A percentile compares a stretch with the other conserved stretches of the same genome.
Conservation (phyloP, 192 early-diverging fungal species). For the Coemansia sp. region DNA sequence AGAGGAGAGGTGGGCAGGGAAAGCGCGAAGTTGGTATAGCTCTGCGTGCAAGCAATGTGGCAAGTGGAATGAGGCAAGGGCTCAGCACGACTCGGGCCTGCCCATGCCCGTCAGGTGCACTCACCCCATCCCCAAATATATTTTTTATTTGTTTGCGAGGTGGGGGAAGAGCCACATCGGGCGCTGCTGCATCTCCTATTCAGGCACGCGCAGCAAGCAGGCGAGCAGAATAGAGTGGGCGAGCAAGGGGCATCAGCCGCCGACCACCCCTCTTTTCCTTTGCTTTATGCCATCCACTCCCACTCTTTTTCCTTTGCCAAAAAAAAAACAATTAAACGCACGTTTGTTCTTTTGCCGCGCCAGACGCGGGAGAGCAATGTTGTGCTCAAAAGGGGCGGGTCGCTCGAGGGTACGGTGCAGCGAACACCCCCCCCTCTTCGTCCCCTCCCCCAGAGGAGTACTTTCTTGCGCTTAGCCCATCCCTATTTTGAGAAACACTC, state of each 20-base stretch:
- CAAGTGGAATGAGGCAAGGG: not conserved
- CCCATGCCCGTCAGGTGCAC: not conserved
- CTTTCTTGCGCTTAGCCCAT: not conserved
- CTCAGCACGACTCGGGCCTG: slow-evolving; percentile 1
- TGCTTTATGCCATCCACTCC: not conserved
- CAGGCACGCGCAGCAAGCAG: not conserved
- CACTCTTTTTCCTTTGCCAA: not conserved
- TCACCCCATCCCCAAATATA: not conserved
- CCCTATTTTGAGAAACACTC: not conserved
- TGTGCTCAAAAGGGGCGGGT: not conserved
- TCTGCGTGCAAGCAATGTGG: not conserved
- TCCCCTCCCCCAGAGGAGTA: not conserved
- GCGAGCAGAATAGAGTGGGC: slow-evolving; percentile 2
- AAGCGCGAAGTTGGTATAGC: not conserved
- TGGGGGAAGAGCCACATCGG: not conserved
- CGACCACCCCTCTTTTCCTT: not conserved
- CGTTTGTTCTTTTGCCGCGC: not conserved
- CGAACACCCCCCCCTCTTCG: not conserved
- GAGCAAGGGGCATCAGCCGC: slow-evolving; percentile 1
- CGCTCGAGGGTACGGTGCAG: not conserved
- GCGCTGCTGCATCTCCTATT: not conserved
- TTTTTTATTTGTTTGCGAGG: not conserved
- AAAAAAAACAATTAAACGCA: not conserved
- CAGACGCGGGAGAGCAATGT: not conserved
- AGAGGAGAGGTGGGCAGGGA: not conserved